A percentile compares a stretch with the other conserved stretches of the same genome.
These are phyloP conservation scores for Neurospora africana DNA, from an alignment of 495 filamentous ascomycete genomes.

Conservation along the genomic window DNA sequence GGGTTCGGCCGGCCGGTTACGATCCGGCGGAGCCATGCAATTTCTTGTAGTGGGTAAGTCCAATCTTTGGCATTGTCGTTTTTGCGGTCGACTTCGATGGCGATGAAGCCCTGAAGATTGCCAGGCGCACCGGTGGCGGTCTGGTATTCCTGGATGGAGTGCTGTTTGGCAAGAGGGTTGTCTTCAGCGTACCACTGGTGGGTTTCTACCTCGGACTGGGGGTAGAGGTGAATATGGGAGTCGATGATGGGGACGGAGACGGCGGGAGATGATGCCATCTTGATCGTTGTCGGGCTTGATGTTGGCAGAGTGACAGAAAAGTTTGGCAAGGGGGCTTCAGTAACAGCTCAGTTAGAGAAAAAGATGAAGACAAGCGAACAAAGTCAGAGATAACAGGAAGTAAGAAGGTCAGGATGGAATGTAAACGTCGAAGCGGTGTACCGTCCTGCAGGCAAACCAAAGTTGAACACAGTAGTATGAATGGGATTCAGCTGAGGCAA, in stretches of 20 bases:
- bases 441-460: not conserved
- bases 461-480: not conserved
- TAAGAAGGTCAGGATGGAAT: not conserved
- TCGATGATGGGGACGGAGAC: constrained; percentile 49
- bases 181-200: constrained; percentile 54
- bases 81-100: constrained; percentile 71
- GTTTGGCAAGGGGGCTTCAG: not conserved
- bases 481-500: not conserved
- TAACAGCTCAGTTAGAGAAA: not conserved
- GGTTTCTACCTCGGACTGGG: constrained; percentile 47
- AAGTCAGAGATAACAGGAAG: not conserved
- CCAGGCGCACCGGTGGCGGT: constrained; percentile 21
- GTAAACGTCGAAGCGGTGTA: not conserved
- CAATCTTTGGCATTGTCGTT: constrained; percentile 42
- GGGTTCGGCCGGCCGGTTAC: constrained; percentile 42
- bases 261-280: not conserved
- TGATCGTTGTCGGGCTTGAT: not conserved
- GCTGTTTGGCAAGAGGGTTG: constrained; percentile 46
- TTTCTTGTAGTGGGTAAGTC: constrained; percentile 54
- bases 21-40: constrained; percentile 55
- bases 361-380: not conserved
- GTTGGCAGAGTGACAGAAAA: not conserved
- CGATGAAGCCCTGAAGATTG: constrained; percentile 56
- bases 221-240: constrained; percentile 82
- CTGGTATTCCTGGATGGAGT: constrained; percentile 52